Percentiles rank a stretch among this genome's conserved stretches.
Evolutionary conservation across 352 stramenopile genomes (phyloP).

Genomic region (Globisporangium perplexum): DNA sequence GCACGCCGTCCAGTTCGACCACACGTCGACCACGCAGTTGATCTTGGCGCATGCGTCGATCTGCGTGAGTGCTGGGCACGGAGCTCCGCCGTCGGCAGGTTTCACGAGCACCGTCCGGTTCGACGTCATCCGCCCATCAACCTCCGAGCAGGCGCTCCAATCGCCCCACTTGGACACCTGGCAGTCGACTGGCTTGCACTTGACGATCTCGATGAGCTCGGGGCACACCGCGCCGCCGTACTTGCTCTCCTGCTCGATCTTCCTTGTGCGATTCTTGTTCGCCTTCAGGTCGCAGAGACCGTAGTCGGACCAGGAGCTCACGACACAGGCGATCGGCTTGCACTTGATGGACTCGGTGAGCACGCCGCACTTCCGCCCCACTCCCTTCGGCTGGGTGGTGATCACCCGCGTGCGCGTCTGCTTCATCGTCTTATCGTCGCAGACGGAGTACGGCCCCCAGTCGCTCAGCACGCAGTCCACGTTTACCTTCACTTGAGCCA

Average conservation of each 20-base stretch:
- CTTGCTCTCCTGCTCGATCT: slow-evolving; percentile 16
- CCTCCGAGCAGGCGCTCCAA: slow-evolving; percentile 25
- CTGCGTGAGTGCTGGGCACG: slow-evolving; percentile 40
- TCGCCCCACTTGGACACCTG: slow-evolving; percentile 43
- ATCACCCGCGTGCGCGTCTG: slow-evolving; percentile 26
- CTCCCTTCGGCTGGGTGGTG: slow-evolving; percentile 16
- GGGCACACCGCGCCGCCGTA: slow-evolving; percentile 36
- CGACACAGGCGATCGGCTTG: slow-evolving; percentile 35
- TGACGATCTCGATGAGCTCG: slow-evolving; percentile 35
- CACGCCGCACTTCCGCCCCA: slow-evolving; percentile 19
- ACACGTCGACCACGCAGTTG: slow-evolving; percentile 41
- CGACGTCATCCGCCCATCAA: slow-evolving; percentile 28
- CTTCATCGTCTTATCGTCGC: slow-evolving; percentile 35
- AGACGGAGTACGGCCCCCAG: slow-evolving; percentile 32
- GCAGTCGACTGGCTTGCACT: slow-evolving; percentile 50
- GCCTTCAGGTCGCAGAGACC: slow-evolving; percentile 25
- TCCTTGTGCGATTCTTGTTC: slow-evolving; percentile 36
- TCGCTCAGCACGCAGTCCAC: slow-evolving; percentile 46
- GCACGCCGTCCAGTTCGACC: slow-evolving; percentile 20
- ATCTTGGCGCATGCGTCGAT: slow-evolving; percentile 30
- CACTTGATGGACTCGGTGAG: slow-evolving; percentile 34
- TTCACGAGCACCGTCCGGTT: slow-evolving; percentile 29
- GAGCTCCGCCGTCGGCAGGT: slow-evolving; percentile 25
- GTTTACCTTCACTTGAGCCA: slow-evolving; percentile 17
- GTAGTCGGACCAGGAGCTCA: slow-evolving; percentile 45